Percentiles rank a stretch among this genome's conserved stretches.
Conservation (phyloP, 129 eudicot species). For the Pittosporum tobira region DNA sequence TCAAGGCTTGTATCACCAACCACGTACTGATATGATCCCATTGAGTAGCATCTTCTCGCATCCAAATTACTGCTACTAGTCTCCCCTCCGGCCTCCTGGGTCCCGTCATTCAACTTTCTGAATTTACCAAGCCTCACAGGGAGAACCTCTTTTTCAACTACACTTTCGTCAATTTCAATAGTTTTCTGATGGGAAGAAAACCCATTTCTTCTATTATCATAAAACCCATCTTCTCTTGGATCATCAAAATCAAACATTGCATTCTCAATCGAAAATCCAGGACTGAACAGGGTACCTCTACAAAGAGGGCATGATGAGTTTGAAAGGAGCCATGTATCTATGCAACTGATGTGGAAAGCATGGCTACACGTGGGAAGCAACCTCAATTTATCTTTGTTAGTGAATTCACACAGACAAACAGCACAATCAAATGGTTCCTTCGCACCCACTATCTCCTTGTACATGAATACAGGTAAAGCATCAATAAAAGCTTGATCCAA, state of each 20-base stretch:
- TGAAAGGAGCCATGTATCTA: conserved; percentile 57
- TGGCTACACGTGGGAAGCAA: conserved; percentile 47
- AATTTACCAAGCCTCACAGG: conserved; percentile 56
- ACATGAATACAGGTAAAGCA: conserved; percentile 42
- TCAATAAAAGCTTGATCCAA: conserved; percentile 44
- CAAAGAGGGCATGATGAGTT: conserved; percentile 60
- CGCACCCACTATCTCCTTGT: conserved; percentile 36
- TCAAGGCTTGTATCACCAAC: conserved; percentile 50
- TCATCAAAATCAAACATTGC: conserved; percentile 40
- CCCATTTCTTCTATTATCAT: conserved; percentile 12
- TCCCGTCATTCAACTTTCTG: conserved; percentile 24
- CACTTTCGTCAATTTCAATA: conserved; percentile 17
- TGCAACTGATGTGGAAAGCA: conserved; percentile 53
- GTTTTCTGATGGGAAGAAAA: background rate
- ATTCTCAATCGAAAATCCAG: conserved; percentile 22
- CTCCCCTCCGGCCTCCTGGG: conserved; percentile 20
- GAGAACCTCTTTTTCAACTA: conserved; percentile 26
- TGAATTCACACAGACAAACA: conserved; percentile 51
- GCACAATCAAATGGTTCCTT: conserved; percentile 60
- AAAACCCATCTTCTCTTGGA: conserved; percentile 14
- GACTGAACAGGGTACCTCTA: conserved; percentile 27
- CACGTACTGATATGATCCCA: conserved; percentile 86
- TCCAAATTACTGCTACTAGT: conserved; percentile 79
- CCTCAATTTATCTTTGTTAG: conserved; percentile 28
- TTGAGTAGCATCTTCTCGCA: conserved; percentile 78